Evolutionary conservation across 2,329 filamentous ascomycete genomes (phyloP), one percentile per base, ranked within the genome.

Genomic region (Cladosporium sp.): DNA sequence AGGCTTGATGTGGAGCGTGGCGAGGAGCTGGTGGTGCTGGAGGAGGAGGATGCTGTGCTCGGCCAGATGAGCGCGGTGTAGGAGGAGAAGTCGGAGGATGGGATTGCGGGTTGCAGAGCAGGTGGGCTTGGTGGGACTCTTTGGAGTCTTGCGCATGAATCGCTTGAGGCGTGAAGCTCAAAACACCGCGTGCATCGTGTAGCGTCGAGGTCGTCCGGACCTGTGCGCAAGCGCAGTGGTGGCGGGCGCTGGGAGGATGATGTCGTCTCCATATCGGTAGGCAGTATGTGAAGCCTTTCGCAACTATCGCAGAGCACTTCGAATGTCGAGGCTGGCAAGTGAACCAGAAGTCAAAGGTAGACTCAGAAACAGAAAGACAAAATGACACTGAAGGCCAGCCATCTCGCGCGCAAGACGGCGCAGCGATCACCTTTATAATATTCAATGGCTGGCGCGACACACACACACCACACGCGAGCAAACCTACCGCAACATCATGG

Each of bases 371-470:
- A 19, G 17, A 22, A 22, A 19, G 37, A 20, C 17, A 39, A 6
- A 39, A 30, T 18, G 44, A 38, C 20, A 39, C 17, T 22, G 43
- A n/a, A 36, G 8, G 40, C 45, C 37, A 48, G 45, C 45, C 45
- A 48, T 48, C 45, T 41, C 37, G 29, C 45, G 24, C 37, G 45
- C 45, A 15, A 41, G 13, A 30, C 29, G 12, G 32, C 9, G 3
- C 12, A 41, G 29, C 4, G 12, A 41, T 15, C 36, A 34, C 3
- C 37, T 48, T 40, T 41, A 41, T 48, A 48, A 17, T 27, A 30
- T 32, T 19, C 17, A 40, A 48, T 48, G 45, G 45, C 45, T 34
- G 45, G 45, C 11, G n/a, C 17, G 37, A 24, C 37, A 39, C 32
- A 32, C 37, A 48, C 37, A 40, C 37, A 15, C 32, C n/a, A 11